Conservation (phyloP, 169 alveolate genomes). For the Plasmodium inui region DNA sequence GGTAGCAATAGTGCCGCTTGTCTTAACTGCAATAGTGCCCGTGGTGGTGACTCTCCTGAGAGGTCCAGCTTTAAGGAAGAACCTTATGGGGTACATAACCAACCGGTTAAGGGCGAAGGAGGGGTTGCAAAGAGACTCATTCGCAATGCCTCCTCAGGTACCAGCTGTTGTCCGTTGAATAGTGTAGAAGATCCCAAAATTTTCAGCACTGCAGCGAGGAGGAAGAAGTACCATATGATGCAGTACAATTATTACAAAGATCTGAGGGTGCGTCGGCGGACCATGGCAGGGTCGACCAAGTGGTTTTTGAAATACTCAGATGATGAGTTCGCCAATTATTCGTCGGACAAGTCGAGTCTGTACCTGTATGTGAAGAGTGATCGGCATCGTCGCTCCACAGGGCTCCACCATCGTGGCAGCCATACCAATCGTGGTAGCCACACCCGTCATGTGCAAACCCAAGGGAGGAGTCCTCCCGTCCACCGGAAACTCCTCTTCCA, state of each 20-base stretch:
- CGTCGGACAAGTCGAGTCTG: constrained; percentile 43
- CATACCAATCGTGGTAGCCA: background rate
- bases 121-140: background rate
- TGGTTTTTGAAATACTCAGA: constrained; percentile 31
- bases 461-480: no score
- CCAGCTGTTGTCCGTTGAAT: background rate
- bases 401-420: background rate
- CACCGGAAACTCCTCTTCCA: background rate
- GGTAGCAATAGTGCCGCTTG: background rate
- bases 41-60: background rate
- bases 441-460: background rate
- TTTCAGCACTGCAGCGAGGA: background rate
- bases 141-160: background rate
- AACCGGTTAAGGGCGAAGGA: background rate
- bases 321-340: constrained; percentile 4
- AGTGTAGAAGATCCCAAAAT: background rate
- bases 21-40: no score
- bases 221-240: constrained; percentile 11
- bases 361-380: constrained; percentile 8
- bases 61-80: background rate
- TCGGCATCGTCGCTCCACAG: background rate
- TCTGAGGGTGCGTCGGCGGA: background rate
- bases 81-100: background rate
- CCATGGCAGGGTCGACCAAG: background rate
- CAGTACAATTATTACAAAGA: constrained; percentile 43